Evolutionary conservation across 768 basidiomycete genomes (phyloP).

Genomic region (Butyriboletus loyo): DNA sequence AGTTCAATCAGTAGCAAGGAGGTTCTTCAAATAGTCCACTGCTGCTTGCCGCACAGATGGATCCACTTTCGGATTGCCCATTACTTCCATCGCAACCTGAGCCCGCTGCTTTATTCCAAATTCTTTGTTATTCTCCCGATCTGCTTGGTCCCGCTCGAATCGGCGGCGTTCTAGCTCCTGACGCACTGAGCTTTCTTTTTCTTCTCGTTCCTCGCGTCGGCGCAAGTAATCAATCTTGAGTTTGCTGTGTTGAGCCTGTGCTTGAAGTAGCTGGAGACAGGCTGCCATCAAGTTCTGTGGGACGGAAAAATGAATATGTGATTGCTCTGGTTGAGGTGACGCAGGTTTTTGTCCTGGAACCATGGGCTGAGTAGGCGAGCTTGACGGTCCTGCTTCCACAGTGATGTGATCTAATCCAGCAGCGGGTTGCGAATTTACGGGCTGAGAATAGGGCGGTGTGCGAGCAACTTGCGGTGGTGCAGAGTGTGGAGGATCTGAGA

Average conservation of each 20-base stretch:
- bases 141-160: conserved; percentile 54
- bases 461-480: conserved; percentile 25
- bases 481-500: conserved; percentile 32
- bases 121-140: conserved; percentile 52
- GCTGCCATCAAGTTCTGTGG: conserved; percentile 56
- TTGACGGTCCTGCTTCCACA: conserved; percentile 21
- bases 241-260: conserved; percentile 67
- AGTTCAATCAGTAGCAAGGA: conserved; percentile 43
- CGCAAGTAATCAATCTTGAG: conserved; percentile 68
- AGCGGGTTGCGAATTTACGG: conserved; percentile 10
- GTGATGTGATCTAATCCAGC: conserved; percentile 13
- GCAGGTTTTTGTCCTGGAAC: conserved; percentile 4
- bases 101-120: conserved; percentile 59
- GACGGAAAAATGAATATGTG: conserved; percentile 48
- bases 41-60: conserved; percentile 63
- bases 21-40: conserved; percentile 67
- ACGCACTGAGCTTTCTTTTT: conserved; percentile 50
- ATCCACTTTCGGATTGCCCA: conserved; percentile 57
- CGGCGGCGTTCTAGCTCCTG: conserved; percentile 52
- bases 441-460: conserved; percentile 23
- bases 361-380: conserved; percentile 14
- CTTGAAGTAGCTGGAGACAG: conserved; percentile 58
- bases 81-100: conserved; percentile 62
- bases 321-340: conserved; percentile 35
- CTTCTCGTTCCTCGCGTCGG: conserved; percentile 67